Evolutionary conservation across 495 filamentous ascomycete species (phyloP), one percentile per base, ranked within the genome.

Genomic region (Glutinoglossum americanum): DNA sequence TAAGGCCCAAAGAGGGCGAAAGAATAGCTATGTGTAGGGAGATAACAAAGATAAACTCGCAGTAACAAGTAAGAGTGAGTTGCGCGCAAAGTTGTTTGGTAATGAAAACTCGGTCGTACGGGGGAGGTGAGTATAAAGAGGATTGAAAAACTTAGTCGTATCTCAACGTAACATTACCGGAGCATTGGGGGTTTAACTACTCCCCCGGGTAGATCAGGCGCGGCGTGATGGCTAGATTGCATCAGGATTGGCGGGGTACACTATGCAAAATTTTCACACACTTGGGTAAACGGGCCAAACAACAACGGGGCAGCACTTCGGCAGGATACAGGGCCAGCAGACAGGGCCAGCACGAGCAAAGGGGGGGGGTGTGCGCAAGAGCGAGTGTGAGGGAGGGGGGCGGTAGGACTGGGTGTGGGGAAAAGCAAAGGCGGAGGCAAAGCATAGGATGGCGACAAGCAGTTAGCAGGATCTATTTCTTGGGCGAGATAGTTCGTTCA

Each of bases 101-200:
- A 55, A 55, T 55, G 53, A 17, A 55, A 55, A 55, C 28, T 55
- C 30, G n/a, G n/a, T n/a, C n/a, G n/a, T n/a, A n/a, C n/a, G n/a
- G n/a, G 10, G 21, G 25, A 30, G 28, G 53, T 15, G 23, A 33
- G 53, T 35, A 55, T 6, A 25, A 23, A 25, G 30, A 35, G 1
- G 21, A 10, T 1, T n/a, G n/a, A n/a, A 35, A 55, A 55, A 3
- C 27, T 41, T 30, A 55, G 53, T 41, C 33, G 47, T 51, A 51
- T 25, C 37, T 10, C 21, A 28, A 51, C 47, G 47, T 51, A 51
- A 51, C 44, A 25, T 48, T 6, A 48, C 47, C 47, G 47, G 47
- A 25, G 47, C 47, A 25, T 23, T 8, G 47, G 47, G 47, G 47
- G 47, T 51, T 51, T 51, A 51, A 51, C 47, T 51, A 51, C n/a